Percentiles rank a stretch among this genome's conserved stretches.
Conservation (phyloP, 345 rosid species). For the Gossypium anomalum region DNA sequence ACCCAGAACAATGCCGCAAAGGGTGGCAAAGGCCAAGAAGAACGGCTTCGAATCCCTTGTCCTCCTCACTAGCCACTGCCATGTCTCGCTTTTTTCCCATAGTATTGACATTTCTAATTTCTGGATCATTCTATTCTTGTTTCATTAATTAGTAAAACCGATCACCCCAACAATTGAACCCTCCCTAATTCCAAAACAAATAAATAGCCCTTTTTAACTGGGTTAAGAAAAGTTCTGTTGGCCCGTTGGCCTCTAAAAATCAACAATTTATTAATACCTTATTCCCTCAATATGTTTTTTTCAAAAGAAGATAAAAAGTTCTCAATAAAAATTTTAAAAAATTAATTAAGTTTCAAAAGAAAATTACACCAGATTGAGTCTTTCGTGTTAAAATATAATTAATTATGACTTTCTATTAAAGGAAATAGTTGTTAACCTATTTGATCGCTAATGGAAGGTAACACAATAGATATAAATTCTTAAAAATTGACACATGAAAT, state of each 20-base stretch:
- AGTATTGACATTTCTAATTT: constrained; percentile 39
- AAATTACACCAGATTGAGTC: too few species aligned
- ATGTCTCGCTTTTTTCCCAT: constrained; percentile 65
- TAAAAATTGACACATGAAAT: too few species aligned
- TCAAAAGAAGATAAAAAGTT: too few species aligned
- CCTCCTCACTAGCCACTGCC: constrained; percentile 78
- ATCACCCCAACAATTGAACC: not conserved
- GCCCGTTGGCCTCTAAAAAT: not conserved
- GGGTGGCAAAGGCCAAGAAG: constrained; percentile 81
- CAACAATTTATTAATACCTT: too few species aligned
- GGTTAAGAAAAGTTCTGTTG: not conserved
- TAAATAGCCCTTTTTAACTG: not conserved
- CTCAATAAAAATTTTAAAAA: too few species aligned
- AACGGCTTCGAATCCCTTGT: constrained; percentile 81
- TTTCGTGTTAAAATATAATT: too few species aligned
- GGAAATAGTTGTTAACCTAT: too few species aligned
- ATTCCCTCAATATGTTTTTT: too few species aligned
- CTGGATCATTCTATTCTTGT: not conserved
- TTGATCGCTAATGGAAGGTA: too few species aligned
- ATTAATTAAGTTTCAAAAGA: too few species aligned
- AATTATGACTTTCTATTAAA: too few species aligned
- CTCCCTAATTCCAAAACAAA: not conserved
- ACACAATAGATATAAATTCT: too few species aligned
- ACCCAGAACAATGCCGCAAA: constrained; percentile 88
- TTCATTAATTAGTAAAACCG: not conserved